These are phyloP conservation scores for Stevia rebaudiana DNA, from an alignment of 140 eudicot species.

Conservation along the genomic window DNA sequence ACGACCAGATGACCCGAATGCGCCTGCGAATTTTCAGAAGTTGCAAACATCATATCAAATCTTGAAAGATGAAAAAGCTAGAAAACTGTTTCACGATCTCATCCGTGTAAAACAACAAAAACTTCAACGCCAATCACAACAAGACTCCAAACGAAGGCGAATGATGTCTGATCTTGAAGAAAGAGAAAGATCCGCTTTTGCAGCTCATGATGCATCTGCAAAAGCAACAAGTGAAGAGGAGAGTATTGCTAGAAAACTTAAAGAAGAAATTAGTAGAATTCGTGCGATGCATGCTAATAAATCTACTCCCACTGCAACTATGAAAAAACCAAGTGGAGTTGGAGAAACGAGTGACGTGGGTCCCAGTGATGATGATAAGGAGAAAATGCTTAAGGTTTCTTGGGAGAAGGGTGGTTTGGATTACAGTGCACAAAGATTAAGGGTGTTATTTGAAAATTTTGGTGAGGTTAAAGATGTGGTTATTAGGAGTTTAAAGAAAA, in stretches of 20 bases:
- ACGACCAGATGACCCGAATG: slow-evolving; percentile 69
- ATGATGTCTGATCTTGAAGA: slow-evolving; percentile 87
- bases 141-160: slow-evolving; percentile 61
- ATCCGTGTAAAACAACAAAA: slow-evolving; percentile 54
- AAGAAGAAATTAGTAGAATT: slow-evolving; percentile 69
- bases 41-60: slow-evolving; percentile 66
- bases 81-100: slow-evolving; percentile 73
- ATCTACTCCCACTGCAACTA: slow-evolving; percentile 14
- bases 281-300: slow-evolving; percentile 58
- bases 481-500: slow-evolving; percentile 60
- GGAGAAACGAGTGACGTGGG: slow-evolving; percentile 21
- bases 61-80: slow-evolving; percentile 64
- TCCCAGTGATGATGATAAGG: slow-evolving; percentile 42
- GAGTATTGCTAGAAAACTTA: slow-evolving; percentile 47
- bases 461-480: slow-evolving; percentile 85
- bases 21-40: slow-evolving; percentile 59
- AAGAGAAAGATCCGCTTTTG: slow-evolving; percentile 64
- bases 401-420: slow-evolving; percentile 77
- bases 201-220: slow-evolving; percentile 31
- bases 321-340: slow-evolving; percentile 17
- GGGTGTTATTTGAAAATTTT: slow-evolving; percentile 52
- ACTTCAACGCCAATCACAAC: slow-evolving; percentile 47
- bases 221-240: slow-evolving; percentile 66
- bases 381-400: slow-evolving; percentile 64
- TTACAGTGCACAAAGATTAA: slow-evolving; percentile 54